phyloP scores from a whole-genome alignment of 2,329 filamentous ascomycete species.

The Monosporascus sp. region DNA sequence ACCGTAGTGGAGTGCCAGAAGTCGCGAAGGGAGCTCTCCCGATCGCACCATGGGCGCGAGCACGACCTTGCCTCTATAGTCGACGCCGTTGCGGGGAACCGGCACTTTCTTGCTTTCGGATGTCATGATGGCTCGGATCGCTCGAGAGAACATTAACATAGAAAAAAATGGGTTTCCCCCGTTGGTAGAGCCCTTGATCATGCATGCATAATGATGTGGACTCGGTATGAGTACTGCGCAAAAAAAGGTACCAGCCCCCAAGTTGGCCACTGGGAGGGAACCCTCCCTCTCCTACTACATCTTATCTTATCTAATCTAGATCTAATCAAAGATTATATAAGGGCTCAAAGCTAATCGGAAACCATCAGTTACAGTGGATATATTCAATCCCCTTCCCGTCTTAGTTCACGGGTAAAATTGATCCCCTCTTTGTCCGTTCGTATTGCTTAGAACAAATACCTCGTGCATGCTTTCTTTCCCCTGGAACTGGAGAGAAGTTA shows the following conservation, averaged over 20 bases:
- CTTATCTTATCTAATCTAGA: not conserved
- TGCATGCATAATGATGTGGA: not conserved
- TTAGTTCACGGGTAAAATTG: too few relatives aligned
- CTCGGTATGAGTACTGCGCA: not conserved
- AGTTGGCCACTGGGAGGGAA: too few relatives aligned
- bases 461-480: too few relatives aligned
- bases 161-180: slow-evolving; percentile 3
- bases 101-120: slow-evolving; percentile 62
- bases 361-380: not conserved
- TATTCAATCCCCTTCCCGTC: not conserved
- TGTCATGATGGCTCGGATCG: slow-evolving; percentile 51
- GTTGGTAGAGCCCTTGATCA: not conserved
- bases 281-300: not conserved
- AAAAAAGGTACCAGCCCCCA: too few relatives aligned
- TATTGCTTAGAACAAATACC: too few relatives aligned
- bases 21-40: slow-evolving; percentile 86
- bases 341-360: too few relatives aligned
- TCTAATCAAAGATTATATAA: not conserved
- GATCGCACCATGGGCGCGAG: slow-evolving; percentile 97
- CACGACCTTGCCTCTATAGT: slow-evolving; percentile 90
- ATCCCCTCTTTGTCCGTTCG: too few relatives aligned
- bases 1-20: slow-evolving; percentile 88
- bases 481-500: too few relatives aligned
- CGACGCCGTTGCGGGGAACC: slow-evolving; percentile 81
- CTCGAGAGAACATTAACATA: slow-evolving; percentile 18